These are phyloP conservation scores for Talaromyces funiculosus DNA, from an alignment of 2,329 filamentous ascomycete genomes.

Conservation along the genomic window DNA sequence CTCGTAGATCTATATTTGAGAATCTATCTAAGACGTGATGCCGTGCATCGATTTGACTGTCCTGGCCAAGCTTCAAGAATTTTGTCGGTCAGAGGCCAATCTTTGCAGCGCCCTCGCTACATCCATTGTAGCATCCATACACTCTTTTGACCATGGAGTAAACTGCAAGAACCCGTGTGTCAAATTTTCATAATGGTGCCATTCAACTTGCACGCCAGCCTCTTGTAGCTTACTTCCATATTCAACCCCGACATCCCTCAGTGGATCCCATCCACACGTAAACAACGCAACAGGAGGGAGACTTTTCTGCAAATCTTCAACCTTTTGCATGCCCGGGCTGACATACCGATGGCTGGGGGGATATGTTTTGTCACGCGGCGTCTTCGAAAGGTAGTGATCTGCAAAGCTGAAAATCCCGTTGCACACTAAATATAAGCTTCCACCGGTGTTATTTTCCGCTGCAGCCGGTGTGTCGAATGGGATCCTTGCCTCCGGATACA, in stretches of 20 bases:
- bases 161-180: slow-evolving; percentile 30
- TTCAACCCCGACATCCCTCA: slow-evolving; percentile 29
- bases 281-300: slow-evolving; percentile 25
- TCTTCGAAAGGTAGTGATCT: slow-evolving; percentile 25
- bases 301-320: slow-evolving; percentile 18
- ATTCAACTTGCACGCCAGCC: slow-evolving; percentile 23
- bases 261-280: slow-evolving; percentile 29
- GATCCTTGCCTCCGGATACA: slow-evolving; percentile 32
- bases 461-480: slow-evolving; percentile 30
- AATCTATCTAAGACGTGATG: too few relatives aligned
- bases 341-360: slow-evolving; percentile 25
- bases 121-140: slow-evolving; percentile 16
- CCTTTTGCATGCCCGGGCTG: slow-evolving; percentile 26
- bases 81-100: not conserved
- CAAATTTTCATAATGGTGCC: slow-evolving; percentile 23
- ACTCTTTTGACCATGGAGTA: slow-evolving; percentile 25
- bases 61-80: too few relatives aligned
- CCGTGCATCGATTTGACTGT: too few relatives aligned
- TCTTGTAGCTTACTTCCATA: slow-evolving; percentile 25
- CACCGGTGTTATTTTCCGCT: too few relatives aligned
- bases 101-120: not conserved
- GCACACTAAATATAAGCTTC: slow-evolving; percentile 29
- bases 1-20: too few relatives aligned
- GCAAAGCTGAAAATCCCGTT: slow-evolving; percentile 34
- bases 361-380: slow-evolving; percentile 11